These are phyloP conservation scores for Penicillium maclennaniae DNA, from an alignment of 495 filamentous ascomycete genomes.

Conservation along the genomic window DNA sequence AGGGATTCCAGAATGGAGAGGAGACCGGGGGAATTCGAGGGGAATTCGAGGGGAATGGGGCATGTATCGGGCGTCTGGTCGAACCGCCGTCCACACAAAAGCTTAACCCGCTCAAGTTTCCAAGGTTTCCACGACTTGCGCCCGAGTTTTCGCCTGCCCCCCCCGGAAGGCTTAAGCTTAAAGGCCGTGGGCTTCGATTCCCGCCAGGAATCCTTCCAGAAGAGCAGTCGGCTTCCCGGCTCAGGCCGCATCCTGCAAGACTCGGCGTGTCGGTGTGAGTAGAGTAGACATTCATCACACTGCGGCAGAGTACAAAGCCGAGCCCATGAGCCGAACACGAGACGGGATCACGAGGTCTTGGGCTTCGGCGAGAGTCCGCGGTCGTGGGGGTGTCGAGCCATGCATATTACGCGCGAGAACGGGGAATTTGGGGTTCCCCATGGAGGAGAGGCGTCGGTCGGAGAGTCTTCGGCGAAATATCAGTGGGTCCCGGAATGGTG, in stretches of 20 bases:
- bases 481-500: no score
- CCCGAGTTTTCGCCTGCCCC: no score
- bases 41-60: slow-evolving; percentile 8
- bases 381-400: background rate
- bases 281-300: background rate
- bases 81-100: slow-evolving; percentile 12
- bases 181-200: no score
- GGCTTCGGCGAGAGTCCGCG: slow-evolving; percentile 12
- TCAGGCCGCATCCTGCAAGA: background rate
- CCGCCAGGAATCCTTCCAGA: slow-evolving; percentile 16
- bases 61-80: slow-evolving; percentile 8
- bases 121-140: background rate
- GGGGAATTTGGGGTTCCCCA: slow-evolving; percentile 16
- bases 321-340: slow-evolving; percentile 7
- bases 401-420: background rate
- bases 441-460: slow-evolving; percentile 18
- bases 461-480: slow-evolving; percentile 23
- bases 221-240: slow-evolving; percentile 23
- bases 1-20: slow-evolving; percentile 18
- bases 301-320: slow-evolving; percentile 9
- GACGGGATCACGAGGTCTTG: background rate
- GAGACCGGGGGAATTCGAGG: no score
- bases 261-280: slow-evolving; percentile 6
- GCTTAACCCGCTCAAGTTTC: slow-evolving; percentile 7
- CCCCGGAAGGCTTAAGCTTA: background rate